A percentile compares a stretch with the other conserved stretches of the same genome.
Evolutionary conservation across 2,329 filamentous ascomycete species (phyloP).

Genomic region (Canariomyces notabilis): DNA sequence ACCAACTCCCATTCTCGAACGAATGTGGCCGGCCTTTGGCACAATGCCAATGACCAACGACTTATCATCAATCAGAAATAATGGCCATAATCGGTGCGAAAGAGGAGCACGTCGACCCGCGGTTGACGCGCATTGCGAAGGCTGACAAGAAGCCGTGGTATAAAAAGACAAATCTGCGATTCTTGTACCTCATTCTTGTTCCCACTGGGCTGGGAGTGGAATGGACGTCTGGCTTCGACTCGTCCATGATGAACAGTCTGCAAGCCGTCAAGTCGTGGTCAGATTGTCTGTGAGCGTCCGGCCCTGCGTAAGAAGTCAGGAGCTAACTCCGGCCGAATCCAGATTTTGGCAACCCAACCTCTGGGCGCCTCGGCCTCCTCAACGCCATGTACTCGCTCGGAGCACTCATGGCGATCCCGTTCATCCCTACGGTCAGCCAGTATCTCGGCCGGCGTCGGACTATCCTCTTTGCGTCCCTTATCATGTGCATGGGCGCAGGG

Average conservation of each 20-base stretch:
- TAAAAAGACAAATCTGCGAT: conserved; percentile 36
- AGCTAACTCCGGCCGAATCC: background rate
- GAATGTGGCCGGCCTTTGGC: background rate
- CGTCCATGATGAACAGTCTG: conserved; percentile 41
- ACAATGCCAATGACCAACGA: background rate
- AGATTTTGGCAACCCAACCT: conserved; percentile 39
- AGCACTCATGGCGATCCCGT: conserved; percentile 38
- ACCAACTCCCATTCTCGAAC: background rate
- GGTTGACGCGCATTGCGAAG: conserved; percentile 33
- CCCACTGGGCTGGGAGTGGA: conserved; percentile 38
- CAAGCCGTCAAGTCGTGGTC: conserved; percentile 38
- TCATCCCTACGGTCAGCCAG: conserved; percentile 36
- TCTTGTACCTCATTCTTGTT: conserved; percentile 37
- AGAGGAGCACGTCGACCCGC: conserved; percentile 33
- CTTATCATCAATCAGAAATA: background rate
- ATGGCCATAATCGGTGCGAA: conserved; percentile 31
- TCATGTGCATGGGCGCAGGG: conserved; percentile 35
- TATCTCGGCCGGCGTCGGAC: conserved; percentile 35
- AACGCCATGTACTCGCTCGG: conserved; percentile 41
- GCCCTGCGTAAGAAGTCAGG: too few relatives aligned
- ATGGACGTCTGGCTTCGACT: conserved; percentile 41
- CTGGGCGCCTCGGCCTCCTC: conserved; percentile 36
- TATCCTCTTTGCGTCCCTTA: conserved; percentile 31
- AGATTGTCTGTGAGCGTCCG: conserved; percentile 27
- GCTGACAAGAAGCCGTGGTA: conserved; percentile 36